Percentiles rank a stretch among this genome's conserved stretches.
phyloP scores from a whole-genome alignment of 805 yeast species.

The Candida stauntonica region DNA sequence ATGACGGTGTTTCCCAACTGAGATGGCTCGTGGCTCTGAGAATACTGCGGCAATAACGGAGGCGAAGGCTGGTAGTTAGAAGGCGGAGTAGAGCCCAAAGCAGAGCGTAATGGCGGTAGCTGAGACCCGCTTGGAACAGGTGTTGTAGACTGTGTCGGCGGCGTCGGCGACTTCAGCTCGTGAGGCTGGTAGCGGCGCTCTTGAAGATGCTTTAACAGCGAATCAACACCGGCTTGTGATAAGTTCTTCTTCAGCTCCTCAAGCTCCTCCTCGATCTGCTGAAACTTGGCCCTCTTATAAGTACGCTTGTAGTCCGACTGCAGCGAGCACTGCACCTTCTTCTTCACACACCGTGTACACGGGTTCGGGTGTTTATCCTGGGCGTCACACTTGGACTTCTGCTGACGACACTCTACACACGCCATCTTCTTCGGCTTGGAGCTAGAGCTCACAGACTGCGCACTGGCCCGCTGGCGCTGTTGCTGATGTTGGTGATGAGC shows the following conservation, averaged over 20 bases:
- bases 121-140: slow-evolving; percentile 1
- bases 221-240: slow-evolving; percentile 27
- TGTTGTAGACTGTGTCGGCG: not conserved
- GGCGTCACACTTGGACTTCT: slow-evolving; percentile 89
- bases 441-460: not conserved
- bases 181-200: slow-evolving; percentile 18
- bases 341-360: slow-evolving; percentile 76
- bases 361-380: slow-evolving; percentile 69
- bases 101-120: slow-evolving; percentile 13
- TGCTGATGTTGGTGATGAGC: slow-evolving; percentile 1
- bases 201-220: slow-evolving; percentile 19
- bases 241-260: slow-evolving; percentile 60
- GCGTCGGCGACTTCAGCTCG: slow-evolving; percentile 14
- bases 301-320: slow-evolving; percentile 85
- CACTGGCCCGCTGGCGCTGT: not conserved
- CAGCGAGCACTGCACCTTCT: slow-evolving; percentile 64
- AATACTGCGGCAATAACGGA: slow-evolving; percentile 8
- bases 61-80: slow-evolving; percentile 9
- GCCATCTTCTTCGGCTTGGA: slow-evolving; percentile 58
- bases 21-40: not conserved
- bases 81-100: slow-evolving; percentile 5
- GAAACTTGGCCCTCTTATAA: slow-evolving; percentile 78
- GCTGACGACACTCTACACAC: slow-evolving; percentile 95
- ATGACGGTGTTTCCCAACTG: not conserved
- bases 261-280: slow-evolving; percentile 78